Conservation (phyloP, 1,284 basidiomycete species). For the Ceratobasidium sp. region DNA sequence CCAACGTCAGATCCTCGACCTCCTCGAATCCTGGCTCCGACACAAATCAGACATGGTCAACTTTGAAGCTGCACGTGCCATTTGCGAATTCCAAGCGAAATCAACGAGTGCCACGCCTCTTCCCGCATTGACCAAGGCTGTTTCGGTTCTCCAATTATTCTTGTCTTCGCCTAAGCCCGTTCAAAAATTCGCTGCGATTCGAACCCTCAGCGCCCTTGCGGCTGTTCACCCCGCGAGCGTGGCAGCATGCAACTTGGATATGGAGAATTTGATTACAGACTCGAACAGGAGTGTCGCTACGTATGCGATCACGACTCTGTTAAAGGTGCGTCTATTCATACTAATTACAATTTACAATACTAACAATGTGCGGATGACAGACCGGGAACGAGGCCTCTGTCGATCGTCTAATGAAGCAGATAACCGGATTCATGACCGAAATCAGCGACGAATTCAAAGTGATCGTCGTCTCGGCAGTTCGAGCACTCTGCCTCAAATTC, state of each 20-base stretch:
- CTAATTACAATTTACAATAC: background rate
- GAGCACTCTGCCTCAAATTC: slow-evolving; percentile 98
- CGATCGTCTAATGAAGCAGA: slow-evolving; percentile 99
- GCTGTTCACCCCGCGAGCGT: slow-evolving; percentile 85
- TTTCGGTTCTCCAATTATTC: slow-evolving; percentile 88
- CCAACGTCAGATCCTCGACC: slow-evolving; percentile 91
- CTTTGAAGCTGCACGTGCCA: slow-evolving; percentile 95
- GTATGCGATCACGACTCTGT: slow-evolving; percentile 96
- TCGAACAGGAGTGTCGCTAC: slow-evolving; percentile 96
- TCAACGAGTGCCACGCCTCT: slow-evolving; percentile 23
- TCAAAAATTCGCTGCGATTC: slow-evolving; percentile 97
- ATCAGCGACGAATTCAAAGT: slow-evolving; percentile 99
- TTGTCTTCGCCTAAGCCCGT: slow-evolving; percentile 92
- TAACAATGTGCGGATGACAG: slow-evolving; percentile 52
- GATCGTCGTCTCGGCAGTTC: slow-evolving; percentile 98
- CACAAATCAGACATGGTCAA: slow-evolving; percentile 99
- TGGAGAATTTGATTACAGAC: slow-evolving; percentile 98
- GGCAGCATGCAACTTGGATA: slow-evolving; percentile 93
- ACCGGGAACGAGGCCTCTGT: slow-evolving; percentile 99
- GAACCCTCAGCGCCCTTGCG: slow-evolving; percentile 90
- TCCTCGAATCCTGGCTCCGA: slow-evolving; percentile 93
- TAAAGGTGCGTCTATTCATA: slow-evolving; percentile 69
- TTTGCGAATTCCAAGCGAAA: slow-evolving; percentile 71
- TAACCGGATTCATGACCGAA: slow-evolving; percentile 98
- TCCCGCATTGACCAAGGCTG: slow-evolving; percentile 24